A percentile compares a stretch with the other conserved stretches of the same genome.
phyloP scores from a whole-genome alignment of 306 rosid species.

The Cicer yamashitae region DNA sequence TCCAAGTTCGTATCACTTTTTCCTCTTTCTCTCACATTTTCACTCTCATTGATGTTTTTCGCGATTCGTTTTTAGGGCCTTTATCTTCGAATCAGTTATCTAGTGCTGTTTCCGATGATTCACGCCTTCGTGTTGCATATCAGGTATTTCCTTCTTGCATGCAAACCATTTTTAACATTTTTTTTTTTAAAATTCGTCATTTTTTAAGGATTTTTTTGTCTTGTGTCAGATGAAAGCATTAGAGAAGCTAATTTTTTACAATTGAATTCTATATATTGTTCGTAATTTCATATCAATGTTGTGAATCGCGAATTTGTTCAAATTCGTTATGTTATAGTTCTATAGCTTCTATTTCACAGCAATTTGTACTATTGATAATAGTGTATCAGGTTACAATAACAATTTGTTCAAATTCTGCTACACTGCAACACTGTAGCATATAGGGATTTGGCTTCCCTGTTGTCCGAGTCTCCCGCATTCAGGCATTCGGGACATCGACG shows the following conservation, averaged over 20 bases:
- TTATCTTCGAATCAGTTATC: conserved; percentile 63
- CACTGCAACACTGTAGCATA: too few relatives aligned
- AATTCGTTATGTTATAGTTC: too few relatives aligned
- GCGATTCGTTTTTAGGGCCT: conserved; percentile 64
- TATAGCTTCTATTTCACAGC: too few relatives aligned
- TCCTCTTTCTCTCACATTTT: neutral
- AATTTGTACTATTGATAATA: too few relatives aligned
- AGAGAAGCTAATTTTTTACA: neutral
- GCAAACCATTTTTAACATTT: neutral
- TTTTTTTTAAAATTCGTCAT: neutral
- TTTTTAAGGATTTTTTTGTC: neutral
- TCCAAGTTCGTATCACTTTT: conserved; percentile 49
- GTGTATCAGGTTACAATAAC: too few relatives aligned
- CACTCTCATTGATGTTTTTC: neutral
- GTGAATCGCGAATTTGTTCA: too few relatives aligned
- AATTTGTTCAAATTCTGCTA: too few relatives aligned
- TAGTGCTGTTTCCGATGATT: conserved; percentile 60
- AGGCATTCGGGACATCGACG: too few relatives aligned
- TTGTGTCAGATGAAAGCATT: neutral
- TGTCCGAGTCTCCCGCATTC: too few relatives aligned
- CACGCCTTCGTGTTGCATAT: conserved; percentile 87
- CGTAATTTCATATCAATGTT: neutral
- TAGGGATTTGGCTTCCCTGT: too few relatives aligned
- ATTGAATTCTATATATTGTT: conserved; percentile 14
- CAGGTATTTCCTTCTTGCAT: conserved; percentile 59